Evolutionary conservation across 176 grass and related monocot genomes (phyloP), one percentile per base, ranked within the genome.

Genomic region (Bothriochloa decipiens): DNA sequence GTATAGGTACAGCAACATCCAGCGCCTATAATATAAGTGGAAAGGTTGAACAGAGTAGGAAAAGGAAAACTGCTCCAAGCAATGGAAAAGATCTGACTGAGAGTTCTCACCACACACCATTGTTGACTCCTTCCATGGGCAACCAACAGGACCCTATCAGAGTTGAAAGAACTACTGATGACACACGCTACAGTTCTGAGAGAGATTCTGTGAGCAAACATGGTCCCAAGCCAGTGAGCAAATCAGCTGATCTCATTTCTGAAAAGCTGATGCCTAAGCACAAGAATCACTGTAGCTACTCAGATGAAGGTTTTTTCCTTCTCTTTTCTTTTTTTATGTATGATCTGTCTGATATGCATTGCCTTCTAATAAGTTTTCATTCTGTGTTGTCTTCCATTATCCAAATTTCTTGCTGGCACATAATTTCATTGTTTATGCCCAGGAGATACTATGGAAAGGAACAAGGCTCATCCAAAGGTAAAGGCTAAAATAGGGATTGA

Each of bases 271-370:
- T 25, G 57, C 22, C 57, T 61, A 25, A 61, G 75, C 84, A 86
- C 32, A 97, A 88, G 67, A 90, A 76, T 76, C 66, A 45, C 53
- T 86, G 70, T 70, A 79, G 45, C 35, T 87, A 71, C 81, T 93
- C 81, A 47, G 82, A 87, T 82, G 85, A 82, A 93, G 94, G 94
- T 96, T 71, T 3, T 70, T 12, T 37, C 74, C 69, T 70, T 20
- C 58, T 84, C 8, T 43, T 43, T 43, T 69, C 40, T 18, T 76
- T 35, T 53, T 16, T 35, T 76, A 40, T 27, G 65, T 75, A 11
- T 61, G 22, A 50, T 70, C 14, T 80, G 18, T 74, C 74, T 86
- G 36, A 46, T 80, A 65, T 27, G n/a, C 15, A 68, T 72, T 69
- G 60, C 36, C 39, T 83, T 75, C 33, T 70, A 32, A 39, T 61